These are phyloP conservation scores for Fusarium austroafricanum DNA, from an alignment of 2,329 filamentous ascomycete species.

Conservation along the genomic window DNA sequence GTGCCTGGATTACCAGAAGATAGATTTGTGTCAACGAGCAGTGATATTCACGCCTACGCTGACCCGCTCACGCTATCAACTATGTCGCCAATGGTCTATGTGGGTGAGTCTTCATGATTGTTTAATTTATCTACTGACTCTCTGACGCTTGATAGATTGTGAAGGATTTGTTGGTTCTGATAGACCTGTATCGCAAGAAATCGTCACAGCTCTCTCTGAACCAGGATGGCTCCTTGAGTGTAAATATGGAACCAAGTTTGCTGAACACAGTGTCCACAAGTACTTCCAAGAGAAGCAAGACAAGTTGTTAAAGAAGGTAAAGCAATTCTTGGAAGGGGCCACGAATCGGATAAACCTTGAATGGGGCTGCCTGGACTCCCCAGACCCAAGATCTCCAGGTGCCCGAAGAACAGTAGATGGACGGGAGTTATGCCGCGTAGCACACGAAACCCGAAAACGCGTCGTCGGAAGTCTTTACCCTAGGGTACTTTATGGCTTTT, in stretches of 20 bases:
- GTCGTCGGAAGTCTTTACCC: slow-evolving; percentile 20
- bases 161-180: slow-evolving; percentile 23
- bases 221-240: no score
- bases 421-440: not conserved
- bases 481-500: slow-evolving; percentile 26
- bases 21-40: slow-evolving; percentile 15
- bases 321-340: not conserved
- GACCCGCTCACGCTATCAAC: slow-evolving; percentile 16
- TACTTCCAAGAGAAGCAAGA: not conserved
- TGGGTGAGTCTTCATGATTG: not conserved
- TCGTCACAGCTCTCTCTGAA: not conserved
- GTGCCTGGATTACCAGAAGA: slow-evolving; percentile 9
- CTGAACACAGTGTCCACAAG: accelerated
- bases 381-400: no score
- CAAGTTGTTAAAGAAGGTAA: not conserved
- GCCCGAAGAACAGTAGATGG: no score
- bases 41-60: slow-evolving; percentile 27
- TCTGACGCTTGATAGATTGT: not conserved
- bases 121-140: accelerated
- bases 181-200: not conserved
- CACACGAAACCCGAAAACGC: not conserved
- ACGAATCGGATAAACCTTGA: not conserved
- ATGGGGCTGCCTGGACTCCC: not conserved
- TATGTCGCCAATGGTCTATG: slow-evolving; percentile 11
- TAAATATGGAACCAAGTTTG: no score